Base-by-base conservation (phyloP, 305 asterid species). In the Rubia peregrina region DNA sequence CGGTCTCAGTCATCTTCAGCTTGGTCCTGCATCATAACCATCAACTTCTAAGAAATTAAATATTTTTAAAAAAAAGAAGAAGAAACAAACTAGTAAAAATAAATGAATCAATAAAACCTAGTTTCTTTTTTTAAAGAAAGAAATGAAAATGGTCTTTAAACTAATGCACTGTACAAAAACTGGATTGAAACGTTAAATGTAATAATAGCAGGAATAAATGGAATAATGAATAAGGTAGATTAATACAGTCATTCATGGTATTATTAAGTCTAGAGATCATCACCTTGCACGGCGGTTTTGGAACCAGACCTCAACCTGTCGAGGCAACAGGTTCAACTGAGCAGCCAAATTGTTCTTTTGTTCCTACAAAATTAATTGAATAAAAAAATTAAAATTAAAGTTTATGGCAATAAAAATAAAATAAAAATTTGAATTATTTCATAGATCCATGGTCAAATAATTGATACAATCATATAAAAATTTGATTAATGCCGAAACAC, bases 1-100 rank as follows among this genome's bases (percentile, higher is more conserved):
- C 81, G 10, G 74, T 42, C 77, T 85, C 86, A 0, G 84, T 85
- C 67, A 83, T 84, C 80, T 83, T 85, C 79, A 83, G 73, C 63
- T 85, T 85, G 3, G 86, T 81, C 78, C 90, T 83, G 57, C 78
- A 69, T n/a, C n/a, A 51, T 67, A 42, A 55, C 33, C 33, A n/a
- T n/a, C n/a, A n/a, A n/a, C n/a, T n/a, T n/a, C n/a, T n/a, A n/a
- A n/a, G n/a, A n/a, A n/a, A n/a, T n/a, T n/a, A n/a, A n/a, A n/a
- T n/a, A n/a, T n/a, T n/a, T n/a, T n/a, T n/a, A n/a, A n/a, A n/a
- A n/a, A n/a, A n/a, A n/a, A n/a, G n/a, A n/a, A n/a, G n/a, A n/a
- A n/a, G n/a, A n/a, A 30, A 30, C 21, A 14, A 14, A 14, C 0
- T 14, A 1, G 2, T 14, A 13, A 14, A 49, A 49, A 49, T 49